Percentiles rank a stretch among this genome's conserved stretches.
phyloP scores from a whole-genome alignment of 306 rosid genomes.

The Boehmeria nivea region DNA sequence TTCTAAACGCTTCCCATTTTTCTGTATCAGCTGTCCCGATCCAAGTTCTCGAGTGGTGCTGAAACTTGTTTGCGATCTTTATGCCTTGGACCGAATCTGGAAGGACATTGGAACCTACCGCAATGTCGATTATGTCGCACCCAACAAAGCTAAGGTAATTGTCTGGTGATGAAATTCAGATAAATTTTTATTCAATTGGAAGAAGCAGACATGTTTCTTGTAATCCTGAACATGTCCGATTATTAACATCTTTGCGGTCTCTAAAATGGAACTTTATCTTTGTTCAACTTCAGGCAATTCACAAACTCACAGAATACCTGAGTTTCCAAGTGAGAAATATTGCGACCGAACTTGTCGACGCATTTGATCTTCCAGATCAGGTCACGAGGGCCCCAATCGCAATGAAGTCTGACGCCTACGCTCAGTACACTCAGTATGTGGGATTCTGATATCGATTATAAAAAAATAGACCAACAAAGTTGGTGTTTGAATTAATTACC shows the following conservation, averaged over 20 bases:
- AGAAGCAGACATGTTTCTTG: no score
- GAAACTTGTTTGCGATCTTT: constrained; percentile 87
- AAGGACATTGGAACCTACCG: constrained; percentile 98
- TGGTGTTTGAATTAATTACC: not conserved
- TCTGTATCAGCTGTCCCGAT: constrained; percentile 63
- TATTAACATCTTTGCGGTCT: no score
- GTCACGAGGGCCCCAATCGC: constrained; percentile 90
- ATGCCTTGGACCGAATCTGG: constrained; percentile 93
- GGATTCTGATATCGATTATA: constrained; percentile 45
- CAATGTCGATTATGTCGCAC: constrained; percentile 91
- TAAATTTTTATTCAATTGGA: not conserved
- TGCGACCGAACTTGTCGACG: constrained; percentile 73
- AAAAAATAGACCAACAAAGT: not conserved
- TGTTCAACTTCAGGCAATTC: constrained; percentile 80
- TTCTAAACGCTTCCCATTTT: constrained; percentile 17
- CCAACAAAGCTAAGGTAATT: constrained; percentile 96
- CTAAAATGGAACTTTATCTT: constrained; percentile 10
- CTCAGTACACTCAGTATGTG: constrained; percentile 65
- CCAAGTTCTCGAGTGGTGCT: constrained; percentile 73
- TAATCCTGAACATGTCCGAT: no score
- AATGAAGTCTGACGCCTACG: constrained; percentile 71
- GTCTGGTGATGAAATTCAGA: no score
- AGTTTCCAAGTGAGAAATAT: constrained; percentile 87
- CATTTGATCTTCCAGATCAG: constrained; percentile 81
- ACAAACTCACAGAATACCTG: constrained; percentile 73